These are phyloP conservation scores for Trametes hirsuta DNA, from an alignment of 1,284 basidiomycete species.

Conservation along the genomic window DNA sequence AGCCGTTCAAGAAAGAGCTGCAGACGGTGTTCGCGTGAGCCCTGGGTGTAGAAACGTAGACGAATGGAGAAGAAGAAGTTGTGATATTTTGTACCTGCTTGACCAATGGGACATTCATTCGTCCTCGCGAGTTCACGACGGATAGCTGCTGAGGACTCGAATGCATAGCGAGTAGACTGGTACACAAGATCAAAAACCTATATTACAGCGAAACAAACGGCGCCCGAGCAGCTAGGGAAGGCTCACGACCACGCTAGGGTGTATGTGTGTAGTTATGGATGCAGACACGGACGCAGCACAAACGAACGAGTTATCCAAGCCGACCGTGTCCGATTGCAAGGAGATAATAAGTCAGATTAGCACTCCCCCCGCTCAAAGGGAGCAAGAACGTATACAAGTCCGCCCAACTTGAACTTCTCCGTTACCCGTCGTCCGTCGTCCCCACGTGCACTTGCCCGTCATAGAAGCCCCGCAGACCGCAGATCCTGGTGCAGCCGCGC, in stretches of 20 bases:
- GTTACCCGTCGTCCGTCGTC: neutral
- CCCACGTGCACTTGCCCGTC: too few relatives aligned
- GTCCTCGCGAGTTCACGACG: neutral
- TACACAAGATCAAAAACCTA: conserved; percentile 5
- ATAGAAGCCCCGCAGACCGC: conserved; percentile 62
- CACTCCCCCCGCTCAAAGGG: conserved; percentile 1
- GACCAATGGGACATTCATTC: conserved; percentile 1
- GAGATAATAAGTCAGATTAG: conserved; percentile 19
- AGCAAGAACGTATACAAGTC: conserved; percentile 16
- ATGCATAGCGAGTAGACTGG: conserved; percentile 1
- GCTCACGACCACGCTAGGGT: neutral
- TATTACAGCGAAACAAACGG: conserved; percentile 8
- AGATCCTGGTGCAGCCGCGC: conserved; percentile 61
- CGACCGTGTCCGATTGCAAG: neutral
- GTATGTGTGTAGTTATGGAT: neutral
- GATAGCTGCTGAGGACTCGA: neutral
- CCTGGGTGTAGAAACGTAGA: neutral
- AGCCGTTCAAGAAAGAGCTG: conserved; percentile 82
- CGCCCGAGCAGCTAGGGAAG: conserved; percentile 4
- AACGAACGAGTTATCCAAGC: conserved; percentile 5
- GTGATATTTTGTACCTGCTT: conserved; percentile 15
- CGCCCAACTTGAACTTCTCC: neutral
- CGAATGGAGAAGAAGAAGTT: conserved; percentile 5
- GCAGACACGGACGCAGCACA: neutral
- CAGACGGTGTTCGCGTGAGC: conserved; percentile 29